These are phyloP conservation scores for Dysphania ambrosioides DNA, from an alignment of 148 eudicot genomes.

Conservation along the genomic window DNA sequence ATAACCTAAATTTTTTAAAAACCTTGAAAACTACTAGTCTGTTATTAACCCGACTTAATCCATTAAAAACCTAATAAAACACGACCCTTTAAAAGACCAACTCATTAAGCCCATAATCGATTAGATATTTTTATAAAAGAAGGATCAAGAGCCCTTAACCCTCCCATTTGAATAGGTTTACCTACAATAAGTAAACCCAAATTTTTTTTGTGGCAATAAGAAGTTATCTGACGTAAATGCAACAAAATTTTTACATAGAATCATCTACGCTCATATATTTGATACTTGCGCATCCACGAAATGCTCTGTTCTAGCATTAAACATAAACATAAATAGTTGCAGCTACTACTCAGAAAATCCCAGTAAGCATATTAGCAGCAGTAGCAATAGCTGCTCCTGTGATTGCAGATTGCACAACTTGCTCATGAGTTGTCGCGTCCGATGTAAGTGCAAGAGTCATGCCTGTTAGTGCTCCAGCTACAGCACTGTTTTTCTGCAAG, in stretches of 20 bases:
- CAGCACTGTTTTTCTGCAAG: slow-evolving; percentile 79
- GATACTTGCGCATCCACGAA: neutral
- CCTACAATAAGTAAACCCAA: too few species aligned
- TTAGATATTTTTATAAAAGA: too few species aligned
- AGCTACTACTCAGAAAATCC: slow-evolving; percentile 38
- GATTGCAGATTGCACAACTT: slow-evolving; percentile 83
- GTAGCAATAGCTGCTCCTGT: slow-evolving; percentile 94
- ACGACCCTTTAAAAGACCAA: too few species aligned
- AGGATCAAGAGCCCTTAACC: too few species aligned
- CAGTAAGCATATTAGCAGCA: slow-evolving; percentile 78
- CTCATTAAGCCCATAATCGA: too few species aligned
- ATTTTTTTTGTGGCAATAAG: too few species aligned
- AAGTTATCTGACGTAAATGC: too few species aligned
- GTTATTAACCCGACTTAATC: too few species aligned
- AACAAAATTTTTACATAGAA: neutral
- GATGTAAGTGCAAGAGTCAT: slow-evolving; percentile 67
- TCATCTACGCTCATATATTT: neutral
- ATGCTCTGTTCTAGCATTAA: neutral
- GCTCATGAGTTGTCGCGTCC: slow-evolving; percentile 65
- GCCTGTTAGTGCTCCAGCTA: slow-evolving; percentile 94
- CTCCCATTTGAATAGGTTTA: too few species aligned
- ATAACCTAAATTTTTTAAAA: too few species aligned
- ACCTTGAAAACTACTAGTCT: too few species aligned
- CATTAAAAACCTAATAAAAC: too few species aligned
- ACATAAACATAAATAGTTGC: neutral